Evolutionary conservation across 2,329 filamentous ascomycete species (phyloP).

Genomic region (Aspergillus sp.): DNA sequence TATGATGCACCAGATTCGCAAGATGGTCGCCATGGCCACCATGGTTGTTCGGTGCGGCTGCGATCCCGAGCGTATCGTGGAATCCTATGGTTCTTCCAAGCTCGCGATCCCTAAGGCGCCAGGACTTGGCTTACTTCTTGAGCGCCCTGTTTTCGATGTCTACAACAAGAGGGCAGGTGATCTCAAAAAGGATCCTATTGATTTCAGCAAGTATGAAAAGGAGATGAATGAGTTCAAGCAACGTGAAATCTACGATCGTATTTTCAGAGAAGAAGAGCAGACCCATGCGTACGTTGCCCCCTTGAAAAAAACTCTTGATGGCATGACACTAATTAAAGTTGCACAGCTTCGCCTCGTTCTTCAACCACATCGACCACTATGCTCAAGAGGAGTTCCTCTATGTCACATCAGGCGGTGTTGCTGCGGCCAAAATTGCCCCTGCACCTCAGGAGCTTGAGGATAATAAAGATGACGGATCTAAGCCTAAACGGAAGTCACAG

Average conservation of each 20-base stretch:
- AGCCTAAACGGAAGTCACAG: conserved; percentile 24
- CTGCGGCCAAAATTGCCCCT: conserved; percentile 53
- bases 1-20: conserved; percentile 99
- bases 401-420: conserved; percentile 67
- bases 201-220: conserved; percentile 74
- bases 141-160: conserved; percentile 84
- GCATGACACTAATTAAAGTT: neutral
- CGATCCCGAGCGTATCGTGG: conserved; percentile 66
- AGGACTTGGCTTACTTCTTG: conserved; percentile 80
- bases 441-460: conserved; percentile 7
- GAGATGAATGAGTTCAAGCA: conserved; percentile 89
- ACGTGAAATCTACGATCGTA: conserved; percentile 84
- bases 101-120: conserved; percentile 94
- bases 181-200: conserved; percentile 63
- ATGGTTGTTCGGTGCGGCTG: conserved; percentile 82
- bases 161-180: conserved; percentile 73
- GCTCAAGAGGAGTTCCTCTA: conserved; percentile 71
- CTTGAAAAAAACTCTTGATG: neutral
- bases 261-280: conserved; percentile 85
- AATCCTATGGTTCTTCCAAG: conserved; percentile 70
- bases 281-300: conserved; percentile 72
- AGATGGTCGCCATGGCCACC: conserved; percentile 94
- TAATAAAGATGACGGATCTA: conserved; percentile 4
- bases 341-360: conserved; percentile 70
- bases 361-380: conserved; percentile 76